Base-by-base conservation (phyloP, 179 eudicot genomes). In the Actinidia arguta region DNA sequence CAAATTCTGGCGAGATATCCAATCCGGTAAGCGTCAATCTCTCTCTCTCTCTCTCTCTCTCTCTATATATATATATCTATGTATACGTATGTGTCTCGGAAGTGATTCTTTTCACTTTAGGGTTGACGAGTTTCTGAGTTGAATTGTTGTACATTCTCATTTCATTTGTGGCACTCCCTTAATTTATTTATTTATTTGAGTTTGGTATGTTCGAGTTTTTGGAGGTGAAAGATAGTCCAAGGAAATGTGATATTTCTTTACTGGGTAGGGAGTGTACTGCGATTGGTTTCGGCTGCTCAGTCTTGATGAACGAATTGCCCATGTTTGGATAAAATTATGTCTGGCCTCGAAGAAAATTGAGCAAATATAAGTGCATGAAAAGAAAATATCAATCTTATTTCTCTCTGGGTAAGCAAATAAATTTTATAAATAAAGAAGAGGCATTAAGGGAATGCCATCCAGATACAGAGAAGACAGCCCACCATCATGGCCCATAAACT, bases 1-100 rank as follows among this genome's bases (percentile, higher is more conserved):
- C 78, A 81, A 4, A 11, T 47, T 73, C 78, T 64, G 46, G 78
- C 72, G 82, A 50, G 82, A 78, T 78, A 78, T 72, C 44, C 64
- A 20, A 36, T 78, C 73, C 47, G 82, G 85, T 83, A 20, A 56
- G 81, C 76, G 17, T 8, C 6, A 8, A 4, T 77, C 50, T 22
- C n/a, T n/a, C 16, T 73, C 25, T 8, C 64, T 18, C 48, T 55
- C 12, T 55, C 24, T 63, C 68, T 24, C 36, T 47, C 20, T 6
- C 11, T 3, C 0, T n/a, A 10, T 46, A 0, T 8, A 1, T n/a
- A 8, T 39, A 0, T n/a, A 10, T 46, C 0, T 8, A 0, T n/a
- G 0, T 48, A 3, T n/a, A 12, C 24, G 31, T 50, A 47, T 9
- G 10, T n/a, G 7, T 9, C 17, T 17, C 46, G 22, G 74, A 1